Percentiles rank a stretch among this genome's conserved stretches.
These are phyloP conservation scores for Suillus subluteus DNA, from an alignment of 768 basidiomycete species.

Conservation along the genomic window DNA sequence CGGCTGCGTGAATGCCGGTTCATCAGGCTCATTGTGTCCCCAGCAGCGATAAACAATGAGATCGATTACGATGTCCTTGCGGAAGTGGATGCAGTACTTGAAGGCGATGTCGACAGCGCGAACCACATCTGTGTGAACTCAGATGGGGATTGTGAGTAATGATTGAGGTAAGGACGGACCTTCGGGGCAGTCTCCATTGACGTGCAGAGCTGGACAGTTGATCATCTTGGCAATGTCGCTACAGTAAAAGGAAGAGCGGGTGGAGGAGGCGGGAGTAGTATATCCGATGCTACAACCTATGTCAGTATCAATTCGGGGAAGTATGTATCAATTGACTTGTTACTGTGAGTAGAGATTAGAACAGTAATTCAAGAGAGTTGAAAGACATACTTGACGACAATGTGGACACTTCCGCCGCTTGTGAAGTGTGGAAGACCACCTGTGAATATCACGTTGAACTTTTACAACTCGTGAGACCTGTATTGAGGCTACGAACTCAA, in stretches of 20 bases:
- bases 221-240: slow-evolving; percentile 91
- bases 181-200: slow-evolving; percentile 92
- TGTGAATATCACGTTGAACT: slow-evolving; percentile 29
- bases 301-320: background rate
- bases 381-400: slow-evolving; percentile 82
- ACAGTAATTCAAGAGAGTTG: slow-evolving; percentile 9
- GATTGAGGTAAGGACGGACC: slow-evolving; percentile 38
- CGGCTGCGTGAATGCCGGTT: slow-evolving; percentile 86
- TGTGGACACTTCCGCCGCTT: slow-evolving; percentile 86
- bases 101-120: slow-evolving; percentile 89
- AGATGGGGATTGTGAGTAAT: background rate
- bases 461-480: background rate
- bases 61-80: slow-evolving; percentile 91
- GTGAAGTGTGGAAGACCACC: slow-evolving; percentile 91
- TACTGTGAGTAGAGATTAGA: slow-evolving; percentile 39
- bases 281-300: slow-evolving; percentile 75
- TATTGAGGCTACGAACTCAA: slow-evolving; percentile 56
- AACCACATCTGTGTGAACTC: slow-evolving; percentile 64
- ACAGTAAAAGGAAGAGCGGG: slow-evolving; percentile 86
- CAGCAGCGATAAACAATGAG: slow-evolving; percentile 87
- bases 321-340: slow-evolving; percentile 48
- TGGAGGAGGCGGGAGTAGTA: slow-evolving; percentile 84
- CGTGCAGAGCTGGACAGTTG: slow-evolving; percentile 85
- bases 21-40: slow-evolving; percentile 90
- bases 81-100: slow-evolving; percentile 83